Percentiles rank a stretch among this genome's conserved stretches.
These are phyloP conservation scores for Pezicula rhizophila DNA, from an alignment of 2,329 filamentous ascomycete genomes.

Conservation along the genomic window DNA sequence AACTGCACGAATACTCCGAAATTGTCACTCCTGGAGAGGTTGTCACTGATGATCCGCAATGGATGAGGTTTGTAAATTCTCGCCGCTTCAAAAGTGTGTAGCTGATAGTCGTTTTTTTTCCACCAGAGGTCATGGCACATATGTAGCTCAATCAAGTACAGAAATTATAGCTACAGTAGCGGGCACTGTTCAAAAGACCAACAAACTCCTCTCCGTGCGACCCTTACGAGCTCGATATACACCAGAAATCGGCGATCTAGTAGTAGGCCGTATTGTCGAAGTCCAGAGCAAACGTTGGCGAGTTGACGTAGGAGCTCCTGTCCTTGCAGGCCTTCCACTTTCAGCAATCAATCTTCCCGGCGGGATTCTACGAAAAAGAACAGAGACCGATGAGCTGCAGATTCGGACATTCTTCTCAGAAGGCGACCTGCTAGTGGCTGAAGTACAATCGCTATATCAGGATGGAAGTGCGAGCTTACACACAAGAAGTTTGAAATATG, in stretches of 20 bases:
- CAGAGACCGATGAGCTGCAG: constrained; percentile 93
- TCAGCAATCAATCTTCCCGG: constrained; percentile 91
- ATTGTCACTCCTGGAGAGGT: constrained; percentile 86
- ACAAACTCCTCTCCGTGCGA: constrained; percentile 89
- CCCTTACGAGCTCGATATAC: constrained; percentile 89
- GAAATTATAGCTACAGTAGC: constrained; percentile 86
- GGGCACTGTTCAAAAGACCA: constrained; percentile 85
- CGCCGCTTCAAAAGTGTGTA: neutral
- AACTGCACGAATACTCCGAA: constrained; percentile 31
- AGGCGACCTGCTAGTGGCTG: constrained; percentile 87
- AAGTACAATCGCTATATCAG: constrained; percentile 83
- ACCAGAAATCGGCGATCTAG: constrained; percentile 92
- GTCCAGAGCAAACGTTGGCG: constrained; percentile 94
- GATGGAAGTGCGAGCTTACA: constrained; percentile 86
- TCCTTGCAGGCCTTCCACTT: constrained; percentile 79
- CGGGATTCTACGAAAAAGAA: constrained; percentile 83
- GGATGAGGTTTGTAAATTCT: constrained; percentile 66
- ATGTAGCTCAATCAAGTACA: constrained; percentile 53
- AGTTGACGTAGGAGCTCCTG: constrained; percentile 83
- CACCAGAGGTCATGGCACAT: constrained; percentile 84
- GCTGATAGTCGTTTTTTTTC: constrained; percentile 12
- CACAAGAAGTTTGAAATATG: constrained; percentile 86
- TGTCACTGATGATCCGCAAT: constrained; percentile 88
- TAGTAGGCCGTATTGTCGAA: constrained; percentile 88
- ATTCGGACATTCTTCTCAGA: constrained; percentile 97